Base-by-base conservation (phyloP, 1,139 yeast species). In the Hemisphaericaspora xylanilytica region DNA sequence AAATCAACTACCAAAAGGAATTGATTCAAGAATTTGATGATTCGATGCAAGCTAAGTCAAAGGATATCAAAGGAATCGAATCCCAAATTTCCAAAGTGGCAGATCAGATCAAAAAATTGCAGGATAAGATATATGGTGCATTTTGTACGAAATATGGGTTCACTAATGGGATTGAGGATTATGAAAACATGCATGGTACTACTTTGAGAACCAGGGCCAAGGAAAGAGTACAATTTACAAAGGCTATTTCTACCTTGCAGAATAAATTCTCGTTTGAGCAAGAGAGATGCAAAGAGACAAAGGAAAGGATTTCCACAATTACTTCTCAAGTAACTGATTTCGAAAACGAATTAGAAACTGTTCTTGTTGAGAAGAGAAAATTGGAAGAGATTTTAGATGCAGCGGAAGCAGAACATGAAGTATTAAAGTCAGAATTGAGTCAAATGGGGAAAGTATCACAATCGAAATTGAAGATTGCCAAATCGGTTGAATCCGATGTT, bases 131-230 rank as follows among this genome's bases (percentile, higher is more conserved):
- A 3, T 87, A 80, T 55, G 48, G 61, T 1, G 70, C 58, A 0
- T 84, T 88, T 51, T 82, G 89, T 43, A 43, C 56, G 1, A 67
- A 63, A 39, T 63, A 81, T 42, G 78, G 78, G 0, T 78, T 85
- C 50, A 50, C 52, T 6, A 64, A 70, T 46, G 71, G 70, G 32
- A 78, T 86, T 33, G 69, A 71, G 38, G 88, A 81, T 33, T 87
- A 83, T 54, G 95, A 87, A 56, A 67, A 65, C 33, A 65, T 76
- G 18, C 87, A 84, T 43, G 90, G 92, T 9, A 67, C 79, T 3
- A 63, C 78, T 10, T 55, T 78, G 42, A 74, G 88, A 53, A 70
- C 73, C 31, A 75, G 81, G 41, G 73, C 85, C 1, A 80, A 78
- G 48, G 89, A 85, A 55, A 69, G 83, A 39, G 68, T 85, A 3